A percentile compares a stretch with the other conserved stretches of the same genome.
phyloP scores from a whole-genome alignment of 2,329 filamentous ascomycete genomes.

The Colletotrichum tofieldiae region DNA sequence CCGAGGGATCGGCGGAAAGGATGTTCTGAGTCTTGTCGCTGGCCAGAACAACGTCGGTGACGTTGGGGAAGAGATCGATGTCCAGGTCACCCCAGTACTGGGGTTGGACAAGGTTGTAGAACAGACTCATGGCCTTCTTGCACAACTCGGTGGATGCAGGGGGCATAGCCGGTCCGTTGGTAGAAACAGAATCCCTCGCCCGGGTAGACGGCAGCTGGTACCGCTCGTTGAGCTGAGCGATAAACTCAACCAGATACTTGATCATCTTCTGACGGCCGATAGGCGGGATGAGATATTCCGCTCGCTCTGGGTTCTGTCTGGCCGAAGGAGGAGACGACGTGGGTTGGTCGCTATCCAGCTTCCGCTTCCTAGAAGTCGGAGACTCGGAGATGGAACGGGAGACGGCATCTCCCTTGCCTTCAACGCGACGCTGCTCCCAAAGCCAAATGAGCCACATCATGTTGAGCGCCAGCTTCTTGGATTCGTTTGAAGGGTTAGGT shows the following conservation, averaged over 20 bases:
- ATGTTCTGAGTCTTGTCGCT: conserved; percentile 81
- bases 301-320: conserved; percentile 65
- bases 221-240: conserved; percentile 89
- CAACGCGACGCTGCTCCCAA: conserved; percentile 90
- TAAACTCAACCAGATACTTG: conserved; percentile 96
- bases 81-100: conserved; percentile 94
- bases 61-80: conserved; percentile 90
- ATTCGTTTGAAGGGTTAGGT: conserved; percentile 89
- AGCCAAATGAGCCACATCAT: conserved; percentile 92
- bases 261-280: conserved; percentile 84
- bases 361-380: conserved; percentile 82
- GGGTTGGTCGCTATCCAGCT: conserved; percentile 75
- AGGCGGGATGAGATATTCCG: conserved; percentile 78
- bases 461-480: conserved; percentile 90
- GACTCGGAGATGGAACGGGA: conserved; percentile 73
- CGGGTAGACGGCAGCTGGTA: conserved; percentile 83
- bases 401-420: conserved; percentile 65
- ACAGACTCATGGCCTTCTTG: conserved; percentile 85
- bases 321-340: conserved; percentile 70
- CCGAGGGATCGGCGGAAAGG: conserved; percentile 71
- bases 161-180: conserved; percentile 64
- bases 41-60: conserved; percentile 87
- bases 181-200: conserved; percentile 67
- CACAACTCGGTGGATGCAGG: conserved; percentile 82
- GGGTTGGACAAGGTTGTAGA: conserved; percentile 88